Evolutionary conservation across 331 rosid genomes (phyloP).

Genomic region (Cydonia oblonga): DNA sequence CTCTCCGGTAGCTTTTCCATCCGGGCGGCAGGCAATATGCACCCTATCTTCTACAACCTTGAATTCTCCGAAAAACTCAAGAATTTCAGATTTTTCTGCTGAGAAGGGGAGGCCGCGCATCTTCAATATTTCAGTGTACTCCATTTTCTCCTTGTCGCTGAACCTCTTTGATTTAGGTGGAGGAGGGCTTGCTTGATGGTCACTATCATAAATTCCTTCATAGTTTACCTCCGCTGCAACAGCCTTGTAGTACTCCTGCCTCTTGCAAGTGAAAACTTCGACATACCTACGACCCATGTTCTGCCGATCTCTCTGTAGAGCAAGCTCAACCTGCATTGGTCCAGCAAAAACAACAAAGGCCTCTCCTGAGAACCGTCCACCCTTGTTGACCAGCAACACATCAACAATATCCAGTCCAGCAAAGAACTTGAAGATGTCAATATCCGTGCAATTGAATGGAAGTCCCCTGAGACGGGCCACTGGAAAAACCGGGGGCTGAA

Average conservation of each 20-base stretch:
- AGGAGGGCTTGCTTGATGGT: constrained; percentile 86
- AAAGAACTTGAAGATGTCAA: constrained; percentile 91
- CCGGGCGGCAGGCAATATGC: constrained; percentile 87
- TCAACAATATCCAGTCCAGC: constrained; percentile 91
- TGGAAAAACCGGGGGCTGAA: constrained; percentile 70
- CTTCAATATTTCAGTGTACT: constrained; percentile 88
- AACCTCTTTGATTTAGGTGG: constrained; percentile 71
- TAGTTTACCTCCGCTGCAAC: constrained; percentile 75
- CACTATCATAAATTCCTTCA: constrained; percentile 81
- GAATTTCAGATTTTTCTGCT: constrained; percentile 50
- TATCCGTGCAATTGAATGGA: constrained; percentile 86
- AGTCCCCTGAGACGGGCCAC: constrained; percentile 99
- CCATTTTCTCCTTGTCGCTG: constrained; percentile 87
- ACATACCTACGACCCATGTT: constrained; percentile 96
- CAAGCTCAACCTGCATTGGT: constrained; percentile 81
- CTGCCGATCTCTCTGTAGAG: constrained; percentile 85
- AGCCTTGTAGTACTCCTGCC: constrained; percentile 89
- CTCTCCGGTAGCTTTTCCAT: constrained; percentile 99
- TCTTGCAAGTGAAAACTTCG: constrained; percentile 90
- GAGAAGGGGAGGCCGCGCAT: constrained; percentile 92
- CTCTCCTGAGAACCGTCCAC: constrained; percentile 90
- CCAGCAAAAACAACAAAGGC: constrained; percentile 95
- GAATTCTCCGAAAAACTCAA: constrained; percentile 72
- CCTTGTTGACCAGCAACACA: constrained; percentile 91
- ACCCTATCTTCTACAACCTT: constrained; percentile 60